These are phyloP conservation scores for Choiromyces venosus DNA, from an alignment of 495 filamentous ascomycete species.

Conservation along the genomic window DNA sequence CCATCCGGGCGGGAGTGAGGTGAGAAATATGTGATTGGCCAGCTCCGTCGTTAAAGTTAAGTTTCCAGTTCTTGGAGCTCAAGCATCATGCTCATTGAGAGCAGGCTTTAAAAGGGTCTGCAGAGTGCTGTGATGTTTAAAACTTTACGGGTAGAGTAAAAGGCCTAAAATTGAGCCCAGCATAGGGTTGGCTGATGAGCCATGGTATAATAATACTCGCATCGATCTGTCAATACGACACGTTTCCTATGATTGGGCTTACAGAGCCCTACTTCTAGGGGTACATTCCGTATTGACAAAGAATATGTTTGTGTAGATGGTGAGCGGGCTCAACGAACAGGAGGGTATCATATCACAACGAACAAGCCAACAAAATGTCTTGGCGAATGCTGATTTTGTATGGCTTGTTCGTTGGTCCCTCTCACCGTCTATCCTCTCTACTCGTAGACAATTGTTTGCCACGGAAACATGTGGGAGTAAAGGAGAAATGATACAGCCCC, in stretches of 20 bases:
- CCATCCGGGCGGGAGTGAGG: not conserved
- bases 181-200: not conserved
- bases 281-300: not conserved
- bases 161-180: not conserved
- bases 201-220: not conserved
- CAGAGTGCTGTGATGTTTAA: not conserved
- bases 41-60: not conserved
- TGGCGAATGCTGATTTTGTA: no score
- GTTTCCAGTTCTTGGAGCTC: not conserved
- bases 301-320: not conserved
- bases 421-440: no score
- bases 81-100: not conserved
- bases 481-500: no score
- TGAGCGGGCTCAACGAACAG: no score
- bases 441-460: not conserved
- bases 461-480: not conserved
- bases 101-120: not conserved
- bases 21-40: not conserved
- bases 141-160: not conserved
- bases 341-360: no score
- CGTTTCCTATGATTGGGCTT: not conserved
- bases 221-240: no score
- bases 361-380: no score
- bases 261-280: not conserved
- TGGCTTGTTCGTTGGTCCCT: no score